Conservation (phyloP, 1,284 basidiomycete genomes). For the Entoloma clypeatum region DNA sequence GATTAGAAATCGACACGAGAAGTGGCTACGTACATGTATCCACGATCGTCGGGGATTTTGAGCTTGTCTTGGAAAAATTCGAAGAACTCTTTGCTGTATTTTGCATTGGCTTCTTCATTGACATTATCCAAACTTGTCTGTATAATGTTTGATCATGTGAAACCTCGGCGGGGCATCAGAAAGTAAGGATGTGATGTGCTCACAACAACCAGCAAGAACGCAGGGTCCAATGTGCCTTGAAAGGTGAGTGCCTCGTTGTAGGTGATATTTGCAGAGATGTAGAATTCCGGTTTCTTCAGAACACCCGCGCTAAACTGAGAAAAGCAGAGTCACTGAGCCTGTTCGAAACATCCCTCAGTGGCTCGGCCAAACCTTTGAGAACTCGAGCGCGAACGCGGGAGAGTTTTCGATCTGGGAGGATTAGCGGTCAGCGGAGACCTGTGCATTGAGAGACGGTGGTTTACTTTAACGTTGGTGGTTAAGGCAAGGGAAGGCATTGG, state of each 20-base stretch:
- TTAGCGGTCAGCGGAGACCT: background rate
- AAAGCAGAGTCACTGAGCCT: background rate
- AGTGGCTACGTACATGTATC: constrained; percentile 45
- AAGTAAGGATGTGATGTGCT: constrained; percentile 22
- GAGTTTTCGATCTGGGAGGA: constrained; percentile 40
- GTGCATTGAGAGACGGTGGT: constrained; percentile 3
- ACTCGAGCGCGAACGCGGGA: constrained; percentile 52
- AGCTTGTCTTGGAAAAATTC: constrained; percentile 52
- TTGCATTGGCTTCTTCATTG: constrained; percentile 42
- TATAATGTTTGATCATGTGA: background rate
- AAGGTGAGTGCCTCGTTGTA: constrained; percentile 59
- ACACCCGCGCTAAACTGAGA: constrained; percentile 44
- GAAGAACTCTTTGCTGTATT: constrained; percentile 54
- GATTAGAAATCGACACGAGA: background rate
- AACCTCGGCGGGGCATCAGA: too few species aligned
- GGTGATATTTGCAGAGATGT: constrained; percentile 48
- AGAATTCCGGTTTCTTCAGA: constrained; percentile 50
- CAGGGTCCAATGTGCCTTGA: constrained; percentile 58
- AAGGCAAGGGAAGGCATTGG: constrained; percentile 59
- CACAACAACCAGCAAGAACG: constrained; percentile 54
- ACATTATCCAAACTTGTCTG: constrained; percentile 58
- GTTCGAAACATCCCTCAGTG: background rate
- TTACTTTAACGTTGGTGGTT: constrained; percentile 56
- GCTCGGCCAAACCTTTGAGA: constrained; percentile 49
- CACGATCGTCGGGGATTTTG: constrained; percentile 45